phyloP scores from a whole-genome alignment of 306 rosid species.

The Astragalus glycyphyllos region DNA sequence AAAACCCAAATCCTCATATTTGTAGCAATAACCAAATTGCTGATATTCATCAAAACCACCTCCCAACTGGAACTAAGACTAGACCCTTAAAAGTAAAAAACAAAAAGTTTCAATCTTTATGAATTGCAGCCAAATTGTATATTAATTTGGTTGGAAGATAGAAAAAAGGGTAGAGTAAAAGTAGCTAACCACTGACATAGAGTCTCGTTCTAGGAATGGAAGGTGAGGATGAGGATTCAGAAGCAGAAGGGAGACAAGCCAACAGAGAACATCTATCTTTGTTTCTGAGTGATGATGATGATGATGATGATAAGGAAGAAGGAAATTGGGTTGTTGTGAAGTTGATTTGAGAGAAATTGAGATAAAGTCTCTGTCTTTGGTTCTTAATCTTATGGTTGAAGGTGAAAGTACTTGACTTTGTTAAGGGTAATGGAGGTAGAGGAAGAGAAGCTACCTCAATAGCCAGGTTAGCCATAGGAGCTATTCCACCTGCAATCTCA shows the following conservation, averaged over 20 bases:
- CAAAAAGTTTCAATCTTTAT: conserved; percentile 28
- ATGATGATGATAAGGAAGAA: conserved; percentile 32
- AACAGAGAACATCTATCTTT: conserved; percentile 36
- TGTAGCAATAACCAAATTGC: neutral
- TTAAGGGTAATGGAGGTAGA: conserved; percentile 5
- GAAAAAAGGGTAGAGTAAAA: conserved; percentile 16
- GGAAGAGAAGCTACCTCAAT: conserved; percentile 15
- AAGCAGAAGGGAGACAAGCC: conserved; percentile 52
- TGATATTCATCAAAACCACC: conserved; percentile 8
- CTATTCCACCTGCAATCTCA: conserved; percentile 6
- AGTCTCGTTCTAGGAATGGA: conserved; percentile 63
- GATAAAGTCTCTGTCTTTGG: conserved; percentile 29
- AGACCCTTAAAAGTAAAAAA: conserved; percentile 10
- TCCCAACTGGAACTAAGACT: neutral
- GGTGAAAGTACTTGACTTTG: conserved; percentile 8
- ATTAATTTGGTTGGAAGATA: neutral
- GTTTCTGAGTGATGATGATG: conserved; percentile 43
- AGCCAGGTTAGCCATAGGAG: conserved; percentile 42
- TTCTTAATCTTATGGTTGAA: neutral
- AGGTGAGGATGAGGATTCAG: conserved; percentile 46
- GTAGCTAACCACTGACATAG: conserved; percentile 79
- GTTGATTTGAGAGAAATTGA: conserved; percentile 25
- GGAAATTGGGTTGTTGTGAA: conserved; percentile 27
- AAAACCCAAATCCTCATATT: neutral
- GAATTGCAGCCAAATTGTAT: neutral